Evolutionary conservation across 495 filamentous ascomycete species (phyloP).

Genomic region (Tuber brumale): DNA sequence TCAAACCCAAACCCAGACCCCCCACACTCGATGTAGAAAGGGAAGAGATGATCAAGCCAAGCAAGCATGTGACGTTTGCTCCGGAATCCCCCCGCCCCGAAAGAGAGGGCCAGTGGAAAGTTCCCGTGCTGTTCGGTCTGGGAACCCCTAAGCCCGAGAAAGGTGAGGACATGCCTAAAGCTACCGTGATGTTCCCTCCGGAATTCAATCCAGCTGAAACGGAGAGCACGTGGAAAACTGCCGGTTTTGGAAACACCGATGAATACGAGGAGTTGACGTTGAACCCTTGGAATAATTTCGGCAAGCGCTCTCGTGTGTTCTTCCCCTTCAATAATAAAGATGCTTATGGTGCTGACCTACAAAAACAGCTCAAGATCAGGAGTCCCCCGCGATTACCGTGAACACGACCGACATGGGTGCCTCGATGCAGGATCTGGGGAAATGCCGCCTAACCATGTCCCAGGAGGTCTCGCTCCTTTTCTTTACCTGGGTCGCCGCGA

Average conservation of each 20-base stretch:
- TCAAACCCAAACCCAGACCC: background rate
- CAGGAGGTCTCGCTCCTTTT: background rate
- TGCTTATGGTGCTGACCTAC: background rate
- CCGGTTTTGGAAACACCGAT: background rate
- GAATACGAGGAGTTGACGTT: background rate
- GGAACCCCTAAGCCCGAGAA: no score
- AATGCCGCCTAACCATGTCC: background rate
- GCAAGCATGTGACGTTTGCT: no score
- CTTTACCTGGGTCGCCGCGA: background rate
- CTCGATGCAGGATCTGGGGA: background rate
- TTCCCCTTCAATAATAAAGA: background rate
- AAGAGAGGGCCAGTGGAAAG: no score
- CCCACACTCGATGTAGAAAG: background rate
- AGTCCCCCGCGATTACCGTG: background rate
- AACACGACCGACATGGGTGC: background rate
- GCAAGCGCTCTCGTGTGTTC: background rate
- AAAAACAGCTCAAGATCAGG: background rate
- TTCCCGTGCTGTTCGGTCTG: no score
- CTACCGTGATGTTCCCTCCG: no score
- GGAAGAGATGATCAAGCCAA: background rate
- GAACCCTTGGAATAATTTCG: background rate
- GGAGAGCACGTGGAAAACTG: background rate
- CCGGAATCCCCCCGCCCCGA: no score
- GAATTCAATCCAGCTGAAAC: no score
- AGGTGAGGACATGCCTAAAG: no score